phyloP scores from a whole-genome alignment of 192 early-diverging fungal genomes.

The Coemansia sp. region DNA sequence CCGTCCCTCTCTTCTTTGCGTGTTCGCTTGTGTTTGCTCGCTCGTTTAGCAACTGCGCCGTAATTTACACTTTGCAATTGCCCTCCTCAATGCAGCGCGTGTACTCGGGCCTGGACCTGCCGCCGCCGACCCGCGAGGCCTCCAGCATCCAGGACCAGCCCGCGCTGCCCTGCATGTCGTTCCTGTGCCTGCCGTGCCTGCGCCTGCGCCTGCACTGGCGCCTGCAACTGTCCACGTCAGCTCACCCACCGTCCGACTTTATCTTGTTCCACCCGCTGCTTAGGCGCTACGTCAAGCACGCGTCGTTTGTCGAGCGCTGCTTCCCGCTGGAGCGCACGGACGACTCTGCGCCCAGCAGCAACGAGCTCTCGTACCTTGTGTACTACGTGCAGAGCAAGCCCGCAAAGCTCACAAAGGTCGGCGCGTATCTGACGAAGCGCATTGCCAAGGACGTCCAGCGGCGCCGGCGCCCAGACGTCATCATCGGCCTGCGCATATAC shows the following conservation, averaged over 20 bases:
- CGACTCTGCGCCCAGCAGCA: slow-evolving; percentile 60
- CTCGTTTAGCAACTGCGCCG: background rate
- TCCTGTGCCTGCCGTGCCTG: slow-evolving; percentile 3
- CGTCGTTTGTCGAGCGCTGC: slow-evolving; percentile 73
- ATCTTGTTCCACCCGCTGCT: slow-evolving; percentile 34
- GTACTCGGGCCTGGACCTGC: slow-evolving; percentile 16
- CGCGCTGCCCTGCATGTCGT: slow-evolving; percentile 20
- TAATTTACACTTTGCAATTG: background rate
- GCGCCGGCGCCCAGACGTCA: slow-evolving; percentile 61
- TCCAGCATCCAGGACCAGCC: background rate
- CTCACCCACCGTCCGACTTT: slow-evolving; percentile 25
- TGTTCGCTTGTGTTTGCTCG: background rate
- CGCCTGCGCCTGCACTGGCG: background rate
- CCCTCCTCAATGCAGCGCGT: background rate
- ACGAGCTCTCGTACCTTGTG: slow-evolving; percentile 80
- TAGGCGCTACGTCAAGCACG: slow-evolving; percentile 73
- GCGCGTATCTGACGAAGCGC: slow-evolving; percentile 73
- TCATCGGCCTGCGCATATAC: slow-evolving; percentile 72
- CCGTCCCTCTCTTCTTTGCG: background rate
- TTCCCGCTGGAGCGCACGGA: slow-evolving; percentile 55
- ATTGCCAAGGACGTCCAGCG: slow-evolving; percentile 64
- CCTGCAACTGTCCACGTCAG: slow-evolving; percentile 20
- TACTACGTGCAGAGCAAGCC: slow-evolving; percentile 88
- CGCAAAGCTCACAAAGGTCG: slow-evolving; percentile 88
- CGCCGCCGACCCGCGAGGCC: background rate